Base-by-base conservation (phyloP, 2,329 filamentous ascomycete genomes). In the Cladobotryum mycophilum region DNA sequence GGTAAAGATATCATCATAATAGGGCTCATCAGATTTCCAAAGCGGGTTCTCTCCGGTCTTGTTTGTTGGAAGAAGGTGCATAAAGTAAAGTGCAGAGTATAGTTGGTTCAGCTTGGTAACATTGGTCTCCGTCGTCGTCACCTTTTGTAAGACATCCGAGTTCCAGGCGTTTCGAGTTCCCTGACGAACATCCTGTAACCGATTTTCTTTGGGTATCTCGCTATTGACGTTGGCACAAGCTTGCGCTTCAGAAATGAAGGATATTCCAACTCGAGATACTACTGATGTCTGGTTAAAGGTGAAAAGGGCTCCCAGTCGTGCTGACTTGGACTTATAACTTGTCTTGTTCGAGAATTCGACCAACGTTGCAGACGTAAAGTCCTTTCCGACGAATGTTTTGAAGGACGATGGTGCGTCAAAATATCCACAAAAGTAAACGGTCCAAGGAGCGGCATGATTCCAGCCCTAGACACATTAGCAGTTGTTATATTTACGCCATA, bases 1-100 rank as follows among this genome's bases (percentile, higher is more conserved):
- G 0, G 85, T 88, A 60, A 86, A 87, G 14, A 84, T 79, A 52
- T 88, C 85, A 52, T 86, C 81, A 59, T 85, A 88, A 59, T 86
- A 87, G 2, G 85, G 84, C 62, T 88, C 85, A 0, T 61, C 58
- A 1, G 80, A 83, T 1, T 68, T 62, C 84, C 85, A 88, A 0
- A 74, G 65, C 0, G 84, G 84, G 53, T 88, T 89, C 61, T 88
- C 85, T 0, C 82, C 84, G 0, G 84, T 87, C 54, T 82, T 80
- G 61, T 88, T 86, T 1, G 82, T 84, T 0, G 85, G 84, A 35
- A 87, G 76, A 11, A 88, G 64, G 52, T 82, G 79, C 79, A 85
- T 85, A 57, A 85, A 84, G 60, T 88, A 88, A 34, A 89, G 62
- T 0, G 81, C 82, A 0, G 80, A 80, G 66, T 89, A 89, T 2